Evolutionary conservation across 176 grass and related monocot genomes (phyloP).

Genomic region (Luzula sylvatica): DNA sequence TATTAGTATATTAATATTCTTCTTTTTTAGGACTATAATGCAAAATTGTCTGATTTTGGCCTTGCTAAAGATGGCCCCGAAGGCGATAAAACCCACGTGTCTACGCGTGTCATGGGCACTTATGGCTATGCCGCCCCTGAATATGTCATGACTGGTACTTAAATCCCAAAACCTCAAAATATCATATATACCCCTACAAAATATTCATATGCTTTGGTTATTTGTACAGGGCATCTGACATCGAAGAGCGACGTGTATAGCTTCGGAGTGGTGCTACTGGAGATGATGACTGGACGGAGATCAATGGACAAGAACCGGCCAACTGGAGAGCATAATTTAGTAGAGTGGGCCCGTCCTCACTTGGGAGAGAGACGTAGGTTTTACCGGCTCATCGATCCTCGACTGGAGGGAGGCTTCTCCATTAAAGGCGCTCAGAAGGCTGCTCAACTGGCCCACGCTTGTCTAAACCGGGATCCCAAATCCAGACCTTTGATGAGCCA

Average conservation of each 20-base stretch:
- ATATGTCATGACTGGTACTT: conserved; percentile 96
- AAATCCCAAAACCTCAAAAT: neutral
- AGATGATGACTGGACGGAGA: conserved; percentile 74
- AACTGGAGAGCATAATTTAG: conserved; percentile 90
- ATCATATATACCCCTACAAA: conserved; percentile 8
- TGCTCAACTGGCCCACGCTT: conserved; percentile 50
- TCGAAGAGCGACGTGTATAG: conserved; percentile 84
- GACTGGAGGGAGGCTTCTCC: conserved; percentile 62
- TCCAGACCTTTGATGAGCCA: conserved; percentile 80
- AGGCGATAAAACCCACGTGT: conserved; percentile 98
- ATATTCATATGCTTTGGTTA: conserved; percentile 13
- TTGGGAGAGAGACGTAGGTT: conserved; percentile 59
- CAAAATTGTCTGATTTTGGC: conserved; percentile 98
- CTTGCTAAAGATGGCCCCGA: conserved; percentile 99
- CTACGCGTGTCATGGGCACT: conserved; percentile 96
- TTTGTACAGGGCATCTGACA: conserved; percentile 59
- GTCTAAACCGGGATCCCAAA: conserved; percentile 66
- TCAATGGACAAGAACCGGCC: conserved; percentile 84
- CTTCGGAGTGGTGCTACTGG: conserved; percentile 76
- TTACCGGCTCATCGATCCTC: conserved; percentile 65
- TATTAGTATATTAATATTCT: conserved; percentile 17
- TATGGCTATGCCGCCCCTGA: conserved; percentile 96
- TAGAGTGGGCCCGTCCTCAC: conserved; percentile 68
- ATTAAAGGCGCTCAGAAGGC: conserved; percentile 66
- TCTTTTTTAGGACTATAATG: conserved; percentile 77